Evolutionary conservation across 2,329 filamentous ascomycete species (phyloP).

Genomic region (Fusarium staphyleae): DNA sequence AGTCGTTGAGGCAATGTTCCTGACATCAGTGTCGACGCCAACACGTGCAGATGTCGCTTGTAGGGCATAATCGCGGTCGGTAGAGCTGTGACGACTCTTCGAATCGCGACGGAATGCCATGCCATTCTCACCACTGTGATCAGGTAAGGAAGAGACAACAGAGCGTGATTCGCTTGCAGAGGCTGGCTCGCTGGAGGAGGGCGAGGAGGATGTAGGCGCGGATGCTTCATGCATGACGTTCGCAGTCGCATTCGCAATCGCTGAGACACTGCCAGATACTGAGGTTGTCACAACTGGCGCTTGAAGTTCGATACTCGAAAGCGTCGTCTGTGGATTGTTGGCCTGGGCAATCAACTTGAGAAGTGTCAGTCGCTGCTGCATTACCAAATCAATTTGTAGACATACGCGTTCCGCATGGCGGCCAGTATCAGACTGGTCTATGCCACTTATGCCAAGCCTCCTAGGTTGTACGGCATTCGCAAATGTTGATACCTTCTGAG

Average conservation of each 20-base stretch:
- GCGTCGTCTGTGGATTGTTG: background rate
- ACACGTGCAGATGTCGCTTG: background rate
- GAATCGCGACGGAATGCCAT: background rate
- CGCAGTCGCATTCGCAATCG: background rate
- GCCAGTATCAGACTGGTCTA: background rate
- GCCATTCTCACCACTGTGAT: background rate
- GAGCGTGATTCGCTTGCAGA: background rate
- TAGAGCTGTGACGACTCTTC: background rate
- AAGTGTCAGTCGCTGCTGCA: background rate
- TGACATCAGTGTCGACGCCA: background rate
- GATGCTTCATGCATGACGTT: background rate
- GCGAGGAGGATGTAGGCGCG: background rate
- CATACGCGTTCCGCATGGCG: conserved; percentile 7
- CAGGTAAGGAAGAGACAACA: background rate
- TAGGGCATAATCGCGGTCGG: background rate
- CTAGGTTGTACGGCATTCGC: background rate
- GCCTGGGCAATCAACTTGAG: background rate
- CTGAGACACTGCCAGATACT: background rate
- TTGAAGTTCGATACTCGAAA: background rate
- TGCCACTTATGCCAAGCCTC: background rate
- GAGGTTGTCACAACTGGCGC: background rate
- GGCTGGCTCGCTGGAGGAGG: background rate
- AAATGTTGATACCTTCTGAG: conserved; percentile 22
- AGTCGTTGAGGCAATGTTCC: background rate
- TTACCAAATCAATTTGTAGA: background rate